A percentile compares a stretch with the other conserved stretches of the same genome.
Conservation (phyloP, 192 early-diverging fungal genomes). For the Podila minutissima region DNA sequence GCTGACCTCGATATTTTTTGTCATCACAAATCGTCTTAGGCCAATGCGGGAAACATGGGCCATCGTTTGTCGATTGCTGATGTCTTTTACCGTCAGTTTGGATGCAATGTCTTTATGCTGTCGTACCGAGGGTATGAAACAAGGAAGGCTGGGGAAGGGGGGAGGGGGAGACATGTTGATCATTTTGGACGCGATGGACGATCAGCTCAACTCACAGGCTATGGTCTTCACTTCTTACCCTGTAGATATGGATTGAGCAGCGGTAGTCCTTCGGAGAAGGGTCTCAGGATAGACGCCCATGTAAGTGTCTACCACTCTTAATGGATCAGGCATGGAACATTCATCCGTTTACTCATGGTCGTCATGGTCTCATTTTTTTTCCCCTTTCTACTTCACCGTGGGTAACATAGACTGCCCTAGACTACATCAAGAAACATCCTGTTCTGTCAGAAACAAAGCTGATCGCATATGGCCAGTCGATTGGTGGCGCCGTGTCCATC, state of each 20-base stretch:
- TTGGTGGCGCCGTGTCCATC: constrained; percentile 97
- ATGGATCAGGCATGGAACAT: not conserved
- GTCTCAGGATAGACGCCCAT: constrained; percentile 91
- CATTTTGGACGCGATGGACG: too few species aligned
- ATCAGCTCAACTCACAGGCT: too few species aligned
- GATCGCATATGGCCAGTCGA: constrained; percentile 93
- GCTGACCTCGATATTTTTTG: not conserved
- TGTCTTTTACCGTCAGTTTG: constrained; percentile 68
- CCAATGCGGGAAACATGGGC: constrained; percentile 99
- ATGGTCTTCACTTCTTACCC: not conserved
- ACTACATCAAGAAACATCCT: constrained; percentile 83
- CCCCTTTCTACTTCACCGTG: not conserved
- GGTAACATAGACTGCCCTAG: constrained; percentile 74
- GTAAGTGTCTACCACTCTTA: constrained; percentile 33
- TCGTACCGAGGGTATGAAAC: constrained; percentile 89
- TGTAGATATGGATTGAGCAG: constrained; percentile 86
- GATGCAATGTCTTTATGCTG: constrained; percentile 94
- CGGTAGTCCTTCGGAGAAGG: constrained; percentile 87
- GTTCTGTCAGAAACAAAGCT: constrained; percentile 79
- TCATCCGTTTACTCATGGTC: not conserved
- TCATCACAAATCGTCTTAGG: constrained; percentile 35
- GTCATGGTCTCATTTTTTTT: not conserved
- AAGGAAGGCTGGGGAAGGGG: too few species aligned
- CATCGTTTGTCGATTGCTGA: constrained; percentile 94
- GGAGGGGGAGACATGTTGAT: too few species aligned